Conservation (phyloP, 2,329 filamentous ascomycete genomes). For the Aspergillus hiratsukae region DNA sequence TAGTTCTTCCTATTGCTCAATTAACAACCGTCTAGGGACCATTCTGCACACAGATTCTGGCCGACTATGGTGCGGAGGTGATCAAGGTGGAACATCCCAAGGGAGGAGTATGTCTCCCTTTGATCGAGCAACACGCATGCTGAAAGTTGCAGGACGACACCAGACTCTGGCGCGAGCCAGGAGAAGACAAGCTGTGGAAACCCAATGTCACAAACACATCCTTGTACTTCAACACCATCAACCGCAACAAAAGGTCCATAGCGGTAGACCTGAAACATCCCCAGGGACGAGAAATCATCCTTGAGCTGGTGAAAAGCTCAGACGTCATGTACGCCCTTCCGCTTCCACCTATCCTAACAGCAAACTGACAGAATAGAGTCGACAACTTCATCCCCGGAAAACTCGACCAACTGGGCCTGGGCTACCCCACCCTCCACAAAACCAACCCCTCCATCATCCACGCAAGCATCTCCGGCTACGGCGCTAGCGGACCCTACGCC, state of each 20-base stretch:
- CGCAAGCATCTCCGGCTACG: conserved; percentile 43
- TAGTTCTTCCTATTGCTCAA: neutral
- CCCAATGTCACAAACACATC: conserved; percentile 29
- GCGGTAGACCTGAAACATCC: conserved; percentile 29
- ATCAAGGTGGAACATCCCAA: conserved; percentile 36
- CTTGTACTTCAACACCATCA: conserved; percentile 42
- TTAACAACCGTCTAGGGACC: conserved; percentile 22
- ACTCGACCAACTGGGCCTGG: conserved; percentile 39
- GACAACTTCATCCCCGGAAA: conserved; percentile 45
- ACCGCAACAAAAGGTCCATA: conserved; percentile 44
- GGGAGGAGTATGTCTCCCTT: conserved; percentile 13
- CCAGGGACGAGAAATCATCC: conserved; percentile 27
- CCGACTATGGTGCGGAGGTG: conserved; percentile 43
- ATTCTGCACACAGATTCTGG: conserved; percentile 43
- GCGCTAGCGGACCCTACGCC: conserved; percentile 39
- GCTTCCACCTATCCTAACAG: no score
- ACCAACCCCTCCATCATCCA: conserved; percentile 40
- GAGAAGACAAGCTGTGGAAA: conserved; percentile 26
- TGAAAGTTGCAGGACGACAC: conserved; percentile 22
- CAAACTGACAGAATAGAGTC: conserved; percentile 11
- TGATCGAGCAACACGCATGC: no score
- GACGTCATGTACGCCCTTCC: conserved; percentile 31
- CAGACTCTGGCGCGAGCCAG: conserved; percentile 27
- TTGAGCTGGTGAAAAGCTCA: conserved; percentile 30
- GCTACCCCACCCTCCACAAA: conserved; percentile 34